Percentiles rank a stretch among this genome's conserved stretches.
These are phyloP conservation scores for Sarocladium strictum DNA, from an alignment of 2,329 filamentous ascomycete genomes.

Conservation along the genomic window DNA sequence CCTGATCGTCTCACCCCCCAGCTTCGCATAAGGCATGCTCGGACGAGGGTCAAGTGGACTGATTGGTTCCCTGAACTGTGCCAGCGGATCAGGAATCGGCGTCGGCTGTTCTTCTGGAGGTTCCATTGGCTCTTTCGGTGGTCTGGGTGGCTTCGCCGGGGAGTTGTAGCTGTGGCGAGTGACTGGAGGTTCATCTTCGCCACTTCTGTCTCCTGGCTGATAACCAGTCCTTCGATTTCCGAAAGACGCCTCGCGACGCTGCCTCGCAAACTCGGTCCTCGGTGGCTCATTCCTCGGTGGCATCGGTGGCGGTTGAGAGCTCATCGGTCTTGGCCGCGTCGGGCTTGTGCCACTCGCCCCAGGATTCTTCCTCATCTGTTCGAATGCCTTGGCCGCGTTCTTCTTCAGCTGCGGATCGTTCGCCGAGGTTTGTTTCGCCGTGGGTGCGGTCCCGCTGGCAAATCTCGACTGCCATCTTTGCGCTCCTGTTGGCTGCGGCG, in stretches of 20 bases:
- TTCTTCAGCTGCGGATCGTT: slow-evolving; percentile 32
- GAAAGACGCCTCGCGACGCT: slow-evolving; percentile 50
- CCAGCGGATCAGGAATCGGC: slow-evolving; percentile 40
- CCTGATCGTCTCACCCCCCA: slow-evolving; percentile 53
- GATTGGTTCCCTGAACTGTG: slow-evolving; percentile 37
- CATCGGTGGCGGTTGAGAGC: slow-evolving; percentile 24
- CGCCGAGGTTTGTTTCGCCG: slow-evolving; percentile 30
- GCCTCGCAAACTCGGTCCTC: slow-evolving; percentile 45
- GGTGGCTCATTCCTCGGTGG: slow-evolving; percentile 43
- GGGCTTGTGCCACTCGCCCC: slow-evolving; percentile 19
- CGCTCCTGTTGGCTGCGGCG: slow-evolving; percentile 30
- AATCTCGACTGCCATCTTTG: slow-evolving; percentile 40
- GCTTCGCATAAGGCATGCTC: slow-evolving; percentile 50
- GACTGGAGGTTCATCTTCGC: slow-evolving; percentile 48
- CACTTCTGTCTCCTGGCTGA: slow-evolving; percentile 39
- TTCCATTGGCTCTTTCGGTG: slow-evolving; percentile 13
- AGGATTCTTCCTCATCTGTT: slow-evolving; percentile 36
- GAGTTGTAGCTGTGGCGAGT: slow-evolving; percentile 42
- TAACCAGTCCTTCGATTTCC: slow-evolving; percentile 44
- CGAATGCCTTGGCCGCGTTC: slow-evolving; percentile 35
- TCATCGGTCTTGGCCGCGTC: slow-evolving; percentile 17
- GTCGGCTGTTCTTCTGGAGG: slow-evolving; percentile 14
- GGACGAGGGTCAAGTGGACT: slow-evolving; percentile 42
- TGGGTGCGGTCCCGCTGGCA: slow-evolving; percentile 34
- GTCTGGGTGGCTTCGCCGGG: slow-evolving; percentile 22